Percentiles rank a stretch among this genome's conserved stretches.
phyloP scores from a whole-genome alignment of 2,329 filamentous ascomycete species.

The Onygenales sp. region DNA sequence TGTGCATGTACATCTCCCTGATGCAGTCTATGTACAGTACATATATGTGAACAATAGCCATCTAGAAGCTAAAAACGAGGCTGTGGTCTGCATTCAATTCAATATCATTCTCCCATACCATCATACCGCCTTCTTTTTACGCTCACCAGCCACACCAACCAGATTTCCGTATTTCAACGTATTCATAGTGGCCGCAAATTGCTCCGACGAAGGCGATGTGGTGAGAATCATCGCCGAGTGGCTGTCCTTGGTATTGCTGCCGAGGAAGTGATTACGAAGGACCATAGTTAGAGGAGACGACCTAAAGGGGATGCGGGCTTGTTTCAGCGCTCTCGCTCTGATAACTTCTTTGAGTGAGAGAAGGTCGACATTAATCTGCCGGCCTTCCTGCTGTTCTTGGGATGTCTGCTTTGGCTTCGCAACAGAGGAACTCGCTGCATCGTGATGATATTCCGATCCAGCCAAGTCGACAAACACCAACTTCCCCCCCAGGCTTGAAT shows the following conservation, averaged over 20 bases:
- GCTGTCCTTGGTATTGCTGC: neutral
- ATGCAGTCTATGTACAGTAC: too few relatives aligned
- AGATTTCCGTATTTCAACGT: constrained; percentile 36
- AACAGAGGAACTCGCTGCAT: constrained; percentile 17
- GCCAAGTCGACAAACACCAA: constrained; percentile 39
- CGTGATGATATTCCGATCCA: constrained; percentile 33
- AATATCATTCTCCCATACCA: too few relatives aligned
- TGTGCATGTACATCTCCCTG: too few relatives aligned
- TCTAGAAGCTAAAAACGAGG: too few relatives aligned
- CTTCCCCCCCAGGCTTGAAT: constrained; percentile 30
- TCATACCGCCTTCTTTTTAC: too few relatives aligned
- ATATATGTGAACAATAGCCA: too few relatives aligned
- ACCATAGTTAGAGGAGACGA: constrained; percentile 37
- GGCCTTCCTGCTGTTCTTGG: constrained; percentile 32
- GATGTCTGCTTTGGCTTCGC: constrained; percentile 20
- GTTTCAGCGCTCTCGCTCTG: constrained; percentile 27
- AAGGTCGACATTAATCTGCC: constrained; percentile 39
- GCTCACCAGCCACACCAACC: constrained; percentile 23
- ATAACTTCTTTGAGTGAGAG: constrained; percentile 40
- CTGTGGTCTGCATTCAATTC: too few relatives aligned
- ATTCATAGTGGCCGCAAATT: constrained; percentile 34
- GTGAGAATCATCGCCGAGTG: constrained; percentile 32
- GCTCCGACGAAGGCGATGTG: constrained; percentile 25
- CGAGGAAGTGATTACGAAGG: constrained; percentile 28
- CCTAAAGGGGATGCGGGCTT: constrained; percentile 31